Percentiles rank a stretch among this genome's conserved stretches.
Conservation (phyloP, 169 alveolate genomes). For the Theileria annulata region DNA sequence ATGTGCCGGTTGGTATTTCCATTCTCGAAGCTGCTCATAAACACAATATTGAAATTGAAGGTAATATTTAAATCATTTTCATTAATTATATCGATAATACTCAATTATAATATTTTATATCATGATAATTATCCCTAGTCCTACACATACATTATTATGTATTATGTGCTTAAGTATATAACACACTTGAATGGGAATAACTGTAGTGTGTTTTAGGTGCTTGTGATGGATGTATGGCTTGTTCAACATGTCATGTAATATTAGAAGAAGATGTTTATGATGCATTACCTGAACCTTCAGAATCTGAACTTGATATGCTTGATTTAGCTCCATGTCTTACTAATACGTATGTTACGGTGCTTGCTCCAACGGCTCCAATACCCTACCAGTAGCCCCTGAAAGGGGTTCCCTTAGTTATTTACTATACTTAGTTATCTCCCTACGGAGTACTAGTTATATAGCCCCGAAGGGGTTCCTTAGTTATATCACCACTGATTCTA, state of each 20-base stretch:
- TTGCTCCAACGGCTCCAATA: no score
- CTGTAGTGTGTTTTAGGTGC: conserved; percentile 85
- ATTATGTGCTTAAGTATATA: neutral
- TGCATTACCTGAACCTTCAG: conserved; percentile 83
- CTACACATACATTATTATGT: neutral
- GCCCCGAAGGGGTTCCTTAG: no score
- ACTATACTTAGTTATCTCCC: no score
- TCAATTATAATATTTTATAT: neutral
- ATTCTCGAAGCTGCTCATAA: conserved; percentile 84
- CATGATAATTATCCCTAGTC: neutral
- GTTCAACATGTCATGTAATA: conserved; percentile 96
- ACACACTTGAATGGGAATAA: no score
- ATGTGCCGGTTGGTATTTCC: conserved; percentile 75
- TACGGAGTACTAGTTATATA: neutral
- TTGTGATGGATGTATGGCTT: conserved; percentile 93
- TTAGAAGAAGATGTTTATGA: conserved; percentile 88
- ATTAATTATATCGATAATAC: neutral
- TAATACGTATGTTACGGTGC: conserved; percentile 76
- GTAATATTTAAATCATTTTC: conserved; percentile 51
- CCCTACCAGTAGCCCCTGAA: no score
- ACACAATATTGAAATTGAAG: conserved; percentile 79
- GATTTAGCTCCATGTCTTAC: conserved; percentile 96
- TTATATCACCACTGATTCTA: neutral
- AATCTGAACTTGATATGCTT: conserved; percentile 92
- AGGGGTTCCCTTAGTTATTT: no score